Evolutionary conservation across 1,284 basidiomycete species (phyloP), one percentile per base, ranked within the genome.

Genomic region (Moesziomyces sp.): DNA sequence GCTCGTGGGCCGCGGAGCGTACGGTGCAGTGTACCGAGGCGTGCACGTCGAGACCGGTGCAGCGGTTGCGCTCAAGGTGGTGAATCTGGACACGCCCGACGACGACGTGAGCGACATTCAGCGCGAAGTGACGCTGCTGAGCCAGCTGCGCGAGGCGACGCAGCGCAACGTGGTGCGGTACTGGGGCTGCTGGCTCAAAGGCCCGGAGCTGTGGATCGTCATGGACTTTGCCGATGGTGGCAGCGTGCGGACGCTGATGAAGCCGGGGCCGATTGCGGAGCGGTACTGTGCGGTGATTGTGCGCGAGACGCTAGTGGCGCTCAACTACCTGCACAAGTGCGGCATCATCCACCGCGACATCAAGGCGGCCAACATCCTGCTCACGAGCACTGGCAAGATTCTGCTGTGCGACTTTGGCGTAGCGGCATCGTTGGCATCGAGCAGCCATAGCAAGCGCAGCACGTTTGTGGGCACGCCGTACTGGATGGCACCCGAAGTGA

Each of bases 201-300:
- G 94, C 0, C 92, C 94, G 26, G 92, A 93, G 52, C 92, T 99
- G 6, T 99, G 97, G 94, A 99, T 99, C 76, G 93, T 92, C 43
- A 99, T 99, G 97, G 97, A 99, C 85, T 92, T 91, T 82, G 97
- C 97, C 7, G 91, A 94, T 73, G 97, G 96, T 4, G 97, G 97
- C 10, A 97, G 93, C 81, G 93, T 98, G 11, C 88, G 93, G 49
- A 94, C 94, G 0, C 87, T 99, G 74, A 88, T 89, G 75, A 92
- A 90, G 77, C 91, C 92, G 38, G 91, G 91, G 6, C 86, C 79
- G 11, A 82, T 99, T 46, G 93, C 96, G 82, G 97, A 99, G 86
- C 90, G 90, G 80, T 95, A 93, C 84, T 91, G 92, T 51, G 91
- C 91, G 54, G 85, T 98, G 79, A 94, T 99, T 81, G 88, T 92